These are phyloP conservation scores for Lentinula detonsa DNA, from an alignment of 768 basidiomycete species.

Conservation along the genomic window DNA sequence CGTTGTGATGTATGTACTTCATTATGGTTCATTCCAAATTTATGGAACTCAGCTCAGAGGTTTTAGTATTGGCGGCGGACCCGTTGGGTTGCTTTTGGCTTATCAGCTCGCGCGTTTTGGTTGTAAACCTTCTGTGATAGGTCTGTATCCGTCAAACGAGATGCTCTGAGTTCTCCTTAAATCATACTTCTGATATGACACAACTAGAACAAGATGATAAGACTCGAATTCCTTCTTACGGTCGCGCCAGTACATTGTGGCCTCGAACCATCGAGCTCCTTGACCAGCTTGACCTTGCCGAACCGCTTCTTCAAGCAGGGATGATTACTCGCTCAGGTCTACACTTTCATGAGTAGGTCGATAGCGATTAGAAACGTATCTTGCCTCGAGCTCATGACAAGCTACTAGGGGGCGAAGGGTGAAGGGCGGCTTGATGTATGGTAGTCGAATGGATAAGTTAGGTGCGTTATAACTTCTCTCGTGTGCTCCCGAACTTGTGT, in stretches of 20 bases:
- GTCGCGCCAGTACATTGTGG: constrained; percentile 6
- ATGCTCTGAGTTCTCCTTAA: background rate
- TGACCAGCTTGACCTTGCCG: constrained; percentile 7
- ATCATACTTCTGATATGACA: background rate
- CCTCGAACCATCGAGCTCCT: constrained; percentile 7
- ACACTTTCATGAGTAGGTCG: constrained; percentile 2
- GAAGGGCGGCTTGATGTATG: constrained; percentile 12
- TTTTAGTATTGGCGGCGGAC: constrained; percentile 5
- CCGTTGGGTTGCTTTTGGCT: constrained; percentile 4
- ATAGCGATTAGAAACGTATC: background rate
- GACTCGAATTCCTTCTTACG: constrained; percentile 3
- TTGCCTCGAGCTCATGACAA: background rate
- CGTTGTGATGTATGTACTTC: background rate
- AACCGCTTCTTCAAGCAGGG: constrained; percentile 2
- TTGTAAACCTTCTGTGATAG: constrained; percentile 1
- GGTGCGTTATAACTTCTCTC: background rate
- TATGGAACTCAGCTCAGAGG: background rate
- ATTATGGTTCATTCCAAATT: background rate
- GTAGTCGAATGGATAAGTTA: constrained; percentile 11
- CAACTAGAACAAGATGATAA: constrained; percentile 6
- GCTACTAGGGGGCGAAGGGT: constrained; percentile 4
- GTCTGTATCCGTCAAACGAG: background rate
- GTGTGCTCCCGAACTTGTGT: too few relatives aligned
- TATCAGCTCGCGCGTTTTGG: constrained; percentile 8
- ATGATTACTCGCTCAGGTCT: constrained; percentile 4